These are phyloP conservation scores for Elsinoe ampelina DNA, from an alignment of 2,329 filamentous ascomycete species.

Conservation along the genomic window DNA sequence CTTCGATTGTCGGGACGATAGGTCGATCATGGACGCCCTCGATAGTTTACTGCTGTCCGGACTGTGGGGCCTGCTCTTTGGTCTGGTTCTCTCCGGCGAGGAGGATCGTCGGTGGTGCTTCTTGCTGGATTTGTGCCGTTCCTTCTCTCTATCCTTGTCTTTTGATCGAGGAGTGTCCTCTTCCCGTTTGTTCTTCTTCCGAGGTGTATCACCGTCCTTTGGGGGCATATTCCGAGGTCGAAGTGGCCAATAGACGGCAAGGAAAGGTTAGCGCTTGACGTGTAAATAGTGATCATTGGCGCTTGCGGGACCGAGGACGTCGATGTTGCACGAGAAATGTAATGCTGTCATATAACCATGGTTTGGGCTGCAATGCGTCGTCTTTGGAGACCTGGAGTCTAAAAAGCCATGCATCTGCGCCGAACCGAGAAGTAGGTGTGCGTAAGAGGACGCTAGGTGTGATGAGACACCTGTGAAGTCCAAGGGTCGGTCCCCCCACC, in stretches of 20 bases:
- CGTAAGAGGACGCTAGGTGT: constrained; percentile 7
- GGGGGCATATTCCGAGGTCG: constrained; percentile 4
- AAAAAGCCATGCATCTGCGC: background rate
- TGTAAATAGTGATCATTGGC: constrained; percentile 2
- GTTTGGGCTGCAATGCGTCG: background rate
- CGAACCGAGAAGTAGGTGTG: constrained; percentile 9
- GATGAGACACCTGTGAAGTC: background rate
- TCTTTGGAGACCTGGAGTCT: background rate
- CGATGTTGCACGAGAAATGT: background rate
- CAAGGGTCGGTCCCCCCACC: background rate
- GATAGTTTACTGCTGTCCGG: constrained; percentile 13
- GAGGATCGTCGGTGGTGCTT: constrained; percentile 16
- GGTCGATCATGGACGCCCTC: constrained; percentile 16
- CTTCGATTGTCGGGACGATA: constrained; percentile 21
- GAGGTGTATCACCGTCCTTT: constrained; percentile 3
- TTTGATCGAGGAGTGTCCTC: constrained; percentile 20
- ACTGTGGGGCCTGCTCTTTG: constrained; percentile 17
- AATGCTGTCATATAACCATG: background rate
- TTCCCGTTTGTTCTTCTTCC: constrained; percentile 15
- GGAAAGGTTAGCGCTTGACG: background rate
- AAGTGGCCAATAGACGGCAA: background rate
- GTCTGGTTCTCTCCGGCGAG: constrained; percentile 15
- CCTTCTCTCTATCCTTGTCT: constrained; percentile 20
- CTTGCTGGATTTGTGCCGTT: constrained; percentile 19
- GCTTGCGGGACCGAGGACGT: background rate